Evolutionary conservation across 2,329 filamentous ascomycete species (phyloP).

Genomic region (Phyllosticta capitalensis): DNA sequence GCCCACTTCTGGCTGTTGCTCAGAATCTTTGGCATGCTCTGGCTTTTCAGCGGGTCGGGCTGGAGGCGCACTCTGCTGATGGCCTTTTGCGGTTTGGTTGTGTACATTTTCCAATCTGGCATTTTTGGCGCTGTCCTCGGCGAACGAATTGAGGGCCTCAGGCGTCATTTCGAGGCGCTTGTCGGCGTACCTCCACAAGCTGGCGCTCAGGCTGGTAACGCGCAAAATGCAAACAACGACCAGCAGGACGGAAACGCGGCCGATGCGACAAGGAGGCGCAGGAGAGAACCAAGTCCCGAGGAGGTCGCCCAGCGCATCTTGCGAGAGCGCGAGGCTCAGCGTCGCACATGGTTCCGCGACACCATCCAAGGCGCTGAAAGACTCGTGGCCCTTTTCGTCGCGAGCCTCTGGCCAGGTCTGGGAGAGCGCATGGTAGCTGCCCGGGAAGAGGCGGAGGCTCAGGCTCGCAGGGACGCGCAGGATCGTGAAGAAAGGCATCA

Average conservation of each 20-base stretch:
- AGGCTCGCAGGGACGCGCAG: conserved; percentile 7
- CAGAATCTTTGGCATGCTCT: conserved; percentile 46
- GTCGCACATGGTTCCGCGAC: conserved; percentile 23
- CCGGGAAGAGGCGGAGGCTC: conserved; percentile 36
- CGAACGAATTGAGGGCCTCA: conserved; percentile 18
- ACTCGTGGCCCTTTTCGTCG: conserved; percentile 51
- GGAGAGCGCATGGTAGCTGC: conserved; percentile 52
- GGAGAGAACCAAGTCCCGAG: conserved; percentile 21
- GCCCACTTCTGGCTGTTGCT: conserved; percentile 45
- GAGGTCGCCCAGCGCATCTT: conserved; percentile 33
- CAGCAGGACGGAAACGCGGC: neutral
- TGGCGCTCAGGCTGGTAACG: neutral
- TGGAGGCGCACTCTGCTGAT: conserved; percentile 26
- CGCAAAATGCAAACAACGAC: neutral
- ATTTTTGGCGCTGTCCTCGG: conserved; percentile 17
- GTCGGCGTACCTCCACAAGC: conserved; percentile 13
- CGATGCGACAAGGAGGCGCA: neutral
- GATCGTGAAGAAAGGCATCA: conserved; percentile 4
- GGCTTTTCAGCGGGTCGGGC: conserved; percentile 38
- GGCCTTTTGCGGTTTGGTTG: conserved; percentile 22
- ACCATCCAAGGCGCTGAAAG: conserved; percentile 42
- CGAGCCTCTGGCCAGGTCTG: conserved; percentile 52
- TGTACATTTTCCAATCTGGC: conserved; percentile 25
- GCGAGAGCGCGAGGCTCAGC: conserved; percentile 23
- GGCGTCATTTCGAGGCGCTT: conserved; percentile 31